Conservation (phyloP, 164 flowering plant genomes). For the Nymphaea thermarum region DNA sequence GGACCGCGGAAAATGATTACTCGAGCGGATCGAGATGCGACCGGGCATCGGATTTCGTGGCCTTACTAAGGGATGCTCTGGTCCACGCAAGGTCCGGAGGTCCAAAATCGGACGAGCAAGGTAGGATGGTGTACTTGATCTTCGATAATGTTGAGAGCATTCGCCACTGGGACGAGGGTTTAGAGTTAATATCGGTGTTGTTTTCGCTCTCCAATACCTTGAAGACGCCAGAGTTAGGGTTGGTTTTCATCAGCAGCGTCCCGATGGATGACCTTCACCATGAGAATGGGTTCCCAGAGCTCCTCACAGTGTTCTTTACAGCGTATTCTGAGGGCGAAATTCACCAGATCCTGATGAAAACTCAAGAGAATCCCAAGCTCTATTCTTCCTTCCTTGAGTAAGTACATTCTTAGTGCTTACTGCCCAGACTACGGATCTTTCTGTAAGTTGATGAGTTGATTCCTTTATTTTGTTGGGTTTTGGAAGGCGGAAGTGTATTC, state of each 20-base stretch:
- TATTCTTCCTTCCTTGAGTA: conserved; percentile 85
- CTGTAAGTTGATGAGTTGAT: background rate
- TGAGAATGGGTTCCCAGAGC: conserved; percentile 50
- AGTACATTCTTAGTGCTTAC: conserved; percentile 12
- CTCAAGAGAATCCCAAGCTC: conserved; percentile 52
- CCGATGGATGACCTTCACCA: conserved; percentile 64
- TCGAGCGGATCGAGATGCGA: conserved; percentile 75
- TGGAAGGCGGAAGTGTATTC: too few species aligned
- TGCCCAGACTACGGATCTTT: background rate
- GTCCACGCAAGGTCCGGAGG: conserved; percentile 23
- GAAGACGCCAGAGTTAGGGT: conserved; percentile 74
- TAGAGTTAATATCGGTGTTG: conserved; percentile 42
- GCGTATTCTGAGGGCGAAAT: conserved; percentile 67
- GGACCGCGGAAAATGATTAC: conserved; percentile 42
- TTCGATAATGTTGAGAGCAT: conserved; percentile 72
- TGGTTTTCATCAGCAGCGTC: conserved; percentile 59
- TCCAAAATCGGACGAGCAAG: conserved; percentile 24
- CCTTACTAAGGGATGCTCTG: conserved; percentile 59
- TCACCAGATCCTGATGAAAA: conserved; percentile 56
- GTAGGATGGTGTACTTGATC: conserved; percentile 73
- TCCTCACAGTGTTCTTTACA: conserved; percentile 58
- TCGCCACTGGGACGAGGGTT: conserved; percentile 76
- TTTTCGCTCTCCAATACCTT: conserved; percentile 51
- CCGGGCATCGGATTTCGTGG: conserved; percentile 71
- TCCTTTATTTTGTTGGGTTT: too few species aligned